These are phyloP conservation scores for Aspergillus viridinutans DNA, from an alignment of 2,329 filamentous ascomycete genomes.

Conservation along the genomic window DNA sequence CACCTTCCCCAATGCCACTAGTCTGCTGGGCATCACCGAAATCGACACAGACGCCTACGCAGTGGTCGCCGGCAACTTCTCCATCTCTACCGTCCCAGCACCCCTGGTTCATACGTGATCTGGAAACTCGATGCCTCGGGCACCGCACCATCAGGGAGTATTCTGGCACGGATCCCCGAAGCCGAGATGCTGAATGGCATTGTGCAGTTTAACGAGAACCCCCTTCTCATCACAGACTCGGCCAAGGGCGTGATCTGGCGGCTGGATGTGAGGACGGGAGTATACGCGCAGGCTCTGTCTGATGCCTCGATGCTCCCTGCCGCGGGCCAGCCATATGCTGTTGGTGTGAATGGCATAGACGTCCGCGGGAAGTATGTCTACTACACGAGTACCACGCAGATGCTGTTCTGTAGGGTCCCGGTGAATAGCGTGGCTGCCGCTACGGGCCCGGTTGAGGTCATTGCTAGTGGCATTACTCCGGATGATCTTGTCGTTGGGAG, in stretches of 20 bases:
- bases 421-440: not conserved
- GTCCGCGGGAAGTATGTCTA: conserved; percentile 5
- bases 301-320: no score
- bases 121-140: no score
- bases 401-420: conserved; percentile 1
- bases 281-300: not conserved
- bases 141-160: no score
- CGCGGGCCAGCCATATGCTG: no score
- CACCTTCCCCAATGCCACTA: conserved; percentile 5
- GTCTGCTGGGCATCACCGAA: no score
- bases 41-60: no score
- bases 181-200: no score
- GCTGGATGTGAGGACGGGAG: conserved; percentile 1
- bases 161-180: no score
- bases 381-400: conserved; percentile 2
- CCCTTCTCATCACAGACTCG: conserved; percentile 4
- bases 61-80: no score
- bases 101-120: no score
- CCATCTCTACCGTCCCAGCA: no score
- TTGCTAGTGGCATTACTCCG: not conserved
- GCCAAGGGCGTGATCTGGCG: conserved; percentile 9
- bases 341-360: conserved; percentile 7
- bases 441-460: not conserved
- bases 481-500: conserved; percentile 3
- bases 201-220: not conserved